Evolutionary conservation across 2,329 filamentous ascomycete species (phyloP), one percentile per base, ranked within the genome.

Genomic region (Blastomyces gilchristii): DNA sequence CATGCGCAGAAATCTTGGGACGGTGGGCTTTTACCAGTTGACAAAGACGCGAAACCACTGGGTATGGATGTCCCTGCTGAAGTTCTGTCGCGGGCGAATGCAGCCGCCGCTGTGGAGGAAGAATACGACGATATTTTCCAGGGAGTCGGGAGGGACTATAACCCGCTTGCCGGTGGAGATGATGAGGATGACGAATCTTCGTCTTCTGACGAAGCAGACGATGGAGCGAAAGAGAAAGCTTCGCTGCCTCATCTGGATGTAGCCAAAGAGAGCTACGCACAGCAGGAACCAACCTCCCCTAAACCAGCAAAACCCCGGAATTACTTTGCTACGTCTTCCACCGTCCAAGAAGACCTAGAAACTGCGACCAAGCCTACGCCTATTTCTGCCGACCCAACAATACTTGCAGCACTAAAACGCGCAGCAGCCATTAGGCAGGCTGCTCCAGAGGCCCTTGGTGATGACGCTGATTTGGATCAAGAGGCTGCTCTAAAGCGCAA

Each of bases 331-430:
- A 70, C 74, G 11, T 72, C 74, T 3, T 60, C 58, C 57, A 64
- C 65, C 56, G 63, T 65, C 67, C 45, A 57, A 66, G 78, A 80
- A 69, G 78, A 80, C 62, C 69, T 71, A 37, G 69, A 73, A n/a
- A 71, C 73, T 3, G 66, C 71, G 11, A 70, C 71, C 31, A 68
- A 72, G 8, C 68, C 70, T 34, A 77, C 78, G 58, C 76, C 77
- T 3, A 71, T 82, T 4, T 83, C 87, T 70, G 83, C 82, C 34
- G 91, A 97, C 70, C 88, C 91, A 1, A 85, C 88, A 1, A 87
- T 96, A 66, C 82, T 91, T 67, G 91, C 90, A 3, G 91, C 91
- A 0, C 82, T 99, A 70, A 90, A 91, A 75, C 91, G 91, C 74
- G 93, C 93, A 11, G 88, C 89, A 22, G 79, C 85, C 11, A 80